phyloP scores from a whole-genome alignment of 2,329 filamentous ascomycete genomes.

The Ophiostoma piceae region DNA sequence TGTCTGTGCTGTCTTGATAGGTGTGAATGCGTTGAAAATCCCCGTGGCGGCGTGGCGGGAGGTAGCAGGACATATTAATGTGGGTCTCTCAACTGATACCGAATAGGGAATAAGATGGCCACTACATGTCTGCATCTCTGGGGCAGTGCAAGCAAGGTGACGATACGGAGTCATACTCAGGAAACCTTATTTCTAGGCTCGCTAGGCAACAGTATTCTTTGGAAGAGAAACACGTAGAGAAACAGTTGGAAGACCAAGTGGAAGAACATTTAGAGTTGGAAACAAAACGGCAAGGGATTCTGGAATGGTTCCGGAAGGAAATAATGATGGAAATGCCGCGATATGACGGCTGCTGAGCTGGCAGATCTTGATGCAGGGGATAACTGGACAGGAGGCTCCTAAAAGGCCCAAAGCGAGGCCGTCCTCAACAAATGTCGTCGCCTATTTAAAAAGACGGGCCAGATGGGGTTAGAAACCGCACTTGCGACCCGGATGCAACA shows the following conservation, averaged over 20 bases:
- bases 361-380: not conserved
- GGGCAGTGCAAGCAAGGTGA: not conserved
- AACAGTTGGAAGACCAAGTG: not conserved
- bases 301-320: no score
- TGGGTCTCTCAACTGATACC: not conserved
- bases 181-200: not conserved
- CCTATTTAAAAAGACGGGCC: not conserved
- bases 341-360: not conserved
- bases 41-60: no score
- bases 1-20: no score
- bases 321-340: not conserved
- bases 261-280: not conserved
- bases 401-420: not conserved
- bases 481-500: not conserved
- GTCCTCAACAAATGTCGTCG: not conserved
- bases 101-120: not conserved
- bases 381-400: not conserved
- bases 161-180: not conserved
- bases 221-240: not conserved
- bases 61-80: not conserved
- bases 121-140: not conserved
- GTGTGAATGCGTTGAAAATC: no score
- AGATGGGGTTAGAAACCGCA: not conserved
- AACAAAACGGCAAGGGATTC: not conserved
- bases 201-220: not conserved